Evolutionary conservation across 805 yeast genomes (phyloP), one percentile per base, ranked within the genome.

Genomic region (Candida silvatica): DNA sequence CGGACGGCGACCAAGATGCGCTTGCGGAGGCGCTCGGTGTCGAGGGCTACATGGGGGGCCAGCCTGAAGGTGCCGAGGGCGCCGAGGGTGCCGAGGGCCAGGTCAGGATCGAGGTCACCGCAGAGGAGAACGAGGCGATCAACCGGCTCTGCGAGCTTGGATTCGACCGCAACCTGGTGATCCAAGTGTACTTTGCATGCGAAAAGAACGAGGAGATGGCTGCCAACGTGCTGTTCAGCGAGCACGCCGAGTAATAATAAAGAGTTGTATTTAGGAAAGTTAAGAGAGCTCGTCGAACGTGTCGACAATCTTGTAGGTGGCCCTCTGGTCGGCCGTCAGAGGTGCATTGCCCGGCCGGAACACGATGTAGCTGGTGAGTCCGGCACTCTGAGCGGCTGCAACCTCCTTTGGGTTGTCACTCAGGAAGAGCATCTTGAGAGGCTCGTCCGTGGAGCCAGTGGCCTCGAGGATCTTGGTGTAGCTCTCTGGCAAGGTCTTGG

Each of bases 161-260:
- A 0, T 92, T 92, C 51, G 95, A 86, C 46, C 74, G 95, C 46
- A 71, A 79, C 46, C 65, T 81, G 38, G 98, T 84, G 30, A 75
- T 87, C 41, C 95, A 88, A 64, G 95, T 94, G 20, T 92, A 85
- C 64, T 79, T 92, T 70, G 97, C 97, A 28, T 92, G 98, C 61
- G 98, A 92, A 52, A 90, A 87, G 64, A 86, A 92, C 61, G 98
- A 92, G 64, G 96, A 90, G 65, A 73, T 85, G 50, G 87, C 98
- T 29, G 98, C 97, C 17, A 92, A 92, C 63, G 74, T 86, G 52
- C 67, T 92, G 48, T 83, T 92, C 52, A 71, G 69, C 51, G 80
- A 72, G 41, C 73, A 71, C 39, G 59, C 61, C 34, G 61, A 55
- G 26, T 49, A 40, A 19, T 20, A 14, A 18, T 17, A 15, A 3